Evolutionary conservation across 2,329 filamentous ascomycete species (phyloP).

Genomic region (Fusarium chaquense): DNA sequence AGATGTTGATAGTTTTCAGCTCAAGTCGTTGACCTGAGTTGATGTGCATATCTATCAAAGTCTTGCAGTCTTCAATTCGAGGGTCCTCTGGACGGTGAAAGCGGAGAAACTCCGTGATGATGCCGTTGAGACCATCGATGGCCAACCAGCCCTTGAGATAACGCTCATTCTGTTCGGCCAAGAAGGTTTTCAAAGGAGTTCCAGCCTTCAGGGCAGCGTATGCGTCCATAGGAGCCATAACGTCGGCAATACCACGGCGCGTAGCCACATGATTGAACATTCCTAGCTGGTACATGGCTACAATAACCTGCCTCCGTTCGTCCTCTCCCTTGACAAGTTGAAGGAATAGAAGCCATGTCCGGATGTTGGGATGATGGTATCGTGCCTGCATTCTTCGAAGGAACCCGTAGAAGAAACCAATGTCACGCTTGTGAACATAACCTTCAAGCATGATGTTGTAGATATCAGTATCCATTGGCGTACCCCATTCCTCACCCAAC

Average conservation of each 20-base stretch:
- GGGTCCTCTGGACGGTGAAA: slow-evolving; percentile 50
- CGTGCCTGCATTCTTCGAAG: slow-evolving; percentile 57
- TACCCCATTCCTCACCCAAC: slow-evolving; percentile 52
- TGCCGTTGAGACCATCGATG: slow-evolving; percentile 51
- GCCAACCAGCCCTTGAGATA: slow-evolving; percentile 63
- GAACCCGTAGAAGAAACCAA: slow-evolving; percentile 56
- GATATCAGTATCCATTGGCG: slow-evolving; percentile 60
- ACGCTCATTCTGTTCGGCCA: slow-evolving; percentile 55
- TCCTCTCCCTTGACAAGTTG: slow-evolving; percentile 70
- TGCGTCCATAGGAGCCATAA: slow-evolving; percentile 59
- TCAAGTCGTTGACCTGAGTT: slow-evolving; percentile 46
- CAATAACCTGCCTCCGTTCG: slow-evolving; percentile 60
- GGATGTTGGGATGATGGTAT: slow-evolving; percentile 56
- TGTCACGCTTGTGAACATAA: slow-evolving; percentile 56
- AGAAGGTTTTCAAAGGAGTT: slow-evolving; percentile 53
- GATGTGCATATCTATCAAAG: slow-evolving; percentile 45
- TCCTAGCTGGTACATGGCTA: slow-evolving; percentile 60
- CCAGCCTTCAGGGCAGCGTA: slow-evolving; percentile 56
- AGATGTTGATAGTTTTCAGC: slow-evolving; percentile 53
- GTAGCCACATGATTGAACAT: slow-evolving; percentile 56
- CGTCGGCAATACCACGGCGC: slow-evolving; percentile 54
- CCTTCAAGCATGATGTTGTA: slow-evolving; percentile 63
- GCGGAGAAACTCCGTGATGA: slow-evolving; percentile 58
- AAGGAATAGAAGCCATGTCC: slow-evolving; percentile 64
- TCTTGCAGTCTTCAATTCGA: slow-evolving; percentile 46